A percentile compares a stretch with the other conserved stretches of the same genome.
Evolutionary conservation across 2,329 filamentous ascomycete species (phyloP).

Genomic region (Colletotrichum godetiae): DNA sequence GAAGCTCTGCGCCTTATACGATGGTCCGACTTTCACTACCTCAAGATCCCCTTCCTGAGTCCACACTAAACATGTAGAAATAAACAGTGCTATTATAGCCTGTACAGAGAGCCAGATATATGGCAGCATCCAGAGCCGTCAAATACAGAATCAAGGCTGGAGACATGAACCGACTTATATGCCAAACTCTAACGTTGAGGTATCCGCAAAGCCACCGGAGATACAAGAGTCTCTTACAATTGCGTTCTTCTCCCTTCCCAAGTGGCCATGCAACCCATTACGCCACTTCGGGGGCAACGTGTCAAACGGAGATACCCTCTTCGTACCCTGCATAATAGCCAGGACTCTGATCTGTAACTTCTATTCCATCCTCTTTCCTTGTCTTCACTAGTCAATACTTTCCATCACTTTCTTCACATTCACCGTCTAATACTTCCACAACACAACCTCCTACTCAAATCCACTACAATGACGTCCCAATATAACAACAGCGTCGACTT

Average conservation of each 20-base stretch:
- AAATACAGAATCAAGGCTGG: not conserved
- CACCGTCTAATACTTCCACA: not conserved
- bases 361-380: not conserved
- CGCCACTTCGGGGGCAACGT: not conserved
- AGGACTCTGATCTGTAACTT: not conserved
- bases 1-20: not conserved
- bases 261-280: not conserved
- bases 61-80: no score
- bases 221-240: not conserved
- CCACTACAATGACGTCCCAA: not conserved
- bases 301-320: not conserved
- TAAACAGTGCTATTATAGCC: no score
- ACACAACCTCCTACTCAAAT: not conserved
- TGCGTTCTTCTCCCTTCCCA: not conserved
- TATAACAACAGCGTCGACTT: not conserved
- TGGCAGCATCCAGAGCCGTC: not conserved
- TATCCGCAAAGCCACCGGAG: not conserved
- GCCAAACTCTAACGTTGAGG: not conserved
- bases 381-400: not conserved
- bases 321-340: not conserved
- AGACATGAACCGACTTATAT: not conserved
- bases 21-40: not conserved
- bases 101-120: no score
- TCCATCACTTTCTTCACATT: no score
- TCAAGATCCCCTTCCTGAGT: not conserved